Evolutionary conservation across 2,329 filamentous ascomycete genomes (phyloP), one percentile per base, ranked within the genome.

Genomic region (Gaeumannomyces sp.): DNA sequence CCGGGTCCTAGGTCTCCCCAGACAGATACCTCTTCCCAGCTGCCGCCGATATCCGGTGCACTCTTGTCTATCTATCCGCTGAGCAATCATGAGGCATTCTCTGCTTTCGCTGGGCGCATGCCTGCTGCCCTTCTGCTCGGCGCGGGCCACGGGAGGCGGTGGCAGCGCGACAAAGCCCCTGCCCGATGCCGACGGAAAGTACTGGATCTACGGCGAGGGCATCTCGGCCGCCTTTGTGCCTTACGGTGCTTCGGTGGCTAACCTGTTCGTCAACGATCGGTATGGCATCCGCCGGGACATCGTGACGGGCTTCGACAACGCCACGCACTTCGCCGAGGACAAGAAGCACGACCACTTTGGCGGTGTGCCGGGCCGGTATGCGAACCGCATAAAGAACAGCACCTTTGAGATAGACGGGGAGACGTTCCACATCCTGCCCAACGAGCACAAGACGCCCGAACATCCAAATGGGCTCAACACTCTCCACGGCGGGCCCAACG

Each of bases 331-430:
- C 76, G 76, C 75, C 66, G 74, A 85, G 61, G 88, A 91, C 75
- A 76, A 76, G 66, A 79, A 83, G 67, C 90, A 93, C 74, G 86
- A 85, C 62, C 89, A 92, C 79, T 87, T 90, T 69, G 90, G 89
- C 66, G 80, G 86, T 70, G 86, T 93, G 0, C 89, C 89, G 0
- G 90, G 89, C 60, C 87, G 90, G 64, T 93, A 93, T 73, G 90
- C 90, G 66, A 93, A 93, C 75, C 87, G 90, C 68, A 93, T 93
- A 80, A 87, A 86, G 80, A 92, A 93, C 79, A 88, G 85, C 75
- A 88, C 83, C 7, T 92, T 92, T 71, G 81, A 78, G 66, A 85
- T 92, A 65, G 89, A 91, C 69, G 88, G 87, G 63, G 76, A 77
- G 64, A 78, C 75, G 4, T 91, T 85, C 74, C 75, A 88, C 66